phyloP scores from a whole-genome alignment of 2,329 filamentous ascomycete species.

The Pyricularia sp. region DNA sequence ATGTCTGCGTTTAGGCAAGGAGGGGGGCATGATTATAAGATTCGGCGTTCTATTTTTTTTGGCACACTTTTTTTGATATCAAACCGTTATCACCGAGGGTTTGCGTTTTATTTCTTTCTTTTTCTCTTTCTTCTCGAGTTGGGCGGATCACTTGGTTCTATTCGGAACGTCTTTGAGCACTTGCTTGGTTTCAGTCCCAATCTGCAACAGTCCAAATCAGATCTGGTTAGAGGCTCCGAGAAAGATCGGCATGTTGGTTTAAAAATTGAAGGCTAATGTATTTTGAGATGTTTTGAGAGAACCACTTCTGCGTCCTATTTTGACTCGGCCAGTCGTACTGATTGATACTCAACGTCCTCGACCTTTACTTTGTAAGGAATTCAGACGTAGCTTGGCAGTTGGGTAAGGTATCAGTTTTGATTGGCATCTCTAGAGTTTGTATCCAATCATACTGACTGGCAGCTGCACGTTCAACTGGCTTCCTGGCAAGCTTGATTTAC shows the following conservation, averaged over 20 bases:
- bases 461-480: not conserved
- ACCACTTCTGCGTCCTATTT: not conserved
- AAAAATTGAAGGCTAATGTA: not conserved
- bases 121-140: not conserved
- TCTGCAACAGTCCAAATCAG: not conserved
- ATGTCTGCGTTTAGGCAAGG: not conserved
- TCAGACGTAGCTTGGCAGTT: not conserved
- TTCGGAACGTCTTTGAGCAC: not conserved
- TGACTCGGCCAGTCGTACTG: not conserved
- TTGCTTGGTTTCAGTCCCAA: not conserved
- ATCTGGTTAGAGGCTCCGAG: not conserved
- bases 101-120: not conserved
- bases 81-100: not conserved
- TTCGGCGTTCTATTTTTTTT: not conserved
- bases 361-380: not conserved
- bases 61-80: not conserved
- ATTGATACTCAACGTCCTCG: not conserved
- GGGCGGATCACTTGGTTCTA: not conserved
- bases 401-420: not conserved
- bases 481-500: not conserved
- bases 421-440: not conserved
- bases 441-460: not conserved
- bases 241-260: not conserved
- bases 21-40: not conserved
- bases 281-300: not conserved